phyloP scores from a whole-genome alignment of 345 rosid genomes.

The Gossypium anomalum region DNA sequence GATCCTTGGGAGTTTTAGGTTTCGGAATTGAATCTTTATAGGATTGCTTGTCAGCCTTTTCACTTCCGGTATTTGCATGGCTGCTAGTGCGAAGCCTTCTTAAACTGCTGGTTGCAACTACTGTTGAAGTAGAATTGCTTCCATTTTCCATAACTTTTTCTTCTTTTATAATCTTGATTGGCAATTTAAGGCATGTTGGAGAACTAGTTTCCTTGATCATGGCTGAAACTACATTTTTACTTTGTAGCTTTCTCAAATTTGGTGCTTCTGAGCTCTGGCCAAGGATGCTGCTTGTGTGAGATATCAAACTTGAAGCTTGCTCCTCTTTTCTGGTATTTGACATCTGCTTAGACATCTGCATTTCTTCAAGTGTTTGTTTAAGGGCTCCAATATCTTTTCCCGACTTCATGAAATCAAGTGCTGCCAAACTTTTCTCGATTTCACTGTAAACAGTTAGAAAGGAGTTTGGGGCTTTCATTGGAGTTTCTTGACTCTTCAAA shows the following conservation, averaged over 20 bases:
- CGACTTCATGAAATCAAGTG: slow-evolving; percentile 64
- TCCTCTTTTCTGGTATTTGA: slow-evolving; percentile 39
- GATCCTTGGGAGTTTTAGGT: slow-evolving; percentile 29
- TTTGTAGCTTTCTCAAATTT: slow-evolving; percentile 16
- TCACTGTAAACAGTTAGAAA: slow-evolving; percentile 62
- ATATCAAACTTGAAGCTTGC: slow-evolving; percentile 25
- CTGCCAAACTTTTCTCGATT: slow-evolving; percentile 71
- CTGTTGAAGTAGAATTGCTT: slow-evolving; percentile 23
- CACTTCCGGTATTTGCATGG: slow-evolving; percentile 33
- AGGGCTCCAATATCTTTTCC: slow-evolving; percentile 90
- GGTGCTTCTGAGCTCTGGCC: slow-evolving; percentile 29
- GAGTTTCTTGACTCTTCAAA: slow-evolving; percentile 26
- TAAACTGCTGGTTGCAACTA: slow-evolving; percentile 27
- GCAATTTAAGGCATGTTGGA: slow-evolving; percentile 41
- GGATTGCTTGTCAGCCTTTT: slow-evolving; percentile 34
- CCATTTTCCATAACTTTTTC: slow-evolving; percentile 35
- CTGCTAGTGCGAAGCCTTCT: slow-evolving; percentile 28
- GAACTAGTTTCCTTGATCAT: slow-evolving; percentile 34
- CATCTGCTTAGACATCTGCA: slow-evolving; percentile 56
- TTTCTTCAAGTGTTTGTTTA: slow-evolving; percentile 79
- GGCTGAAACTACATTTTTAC: slow-evolving; percentile 30
- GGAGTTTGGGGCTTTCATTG: slow-evolving; percentile 24
- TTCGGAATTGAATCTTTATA: slow-evolving; percentile 45
- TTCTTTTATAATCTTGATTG: slow-evolving; percentile 53
- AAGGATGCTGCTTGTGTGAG: slow-evolving; percentile 26